Percentiles rank a stretch among this genome's conserved stretches.
Evolutionary conservation across 148 eudicot species (phyloP).

Genomic region (Silene uniflora): DNA sequence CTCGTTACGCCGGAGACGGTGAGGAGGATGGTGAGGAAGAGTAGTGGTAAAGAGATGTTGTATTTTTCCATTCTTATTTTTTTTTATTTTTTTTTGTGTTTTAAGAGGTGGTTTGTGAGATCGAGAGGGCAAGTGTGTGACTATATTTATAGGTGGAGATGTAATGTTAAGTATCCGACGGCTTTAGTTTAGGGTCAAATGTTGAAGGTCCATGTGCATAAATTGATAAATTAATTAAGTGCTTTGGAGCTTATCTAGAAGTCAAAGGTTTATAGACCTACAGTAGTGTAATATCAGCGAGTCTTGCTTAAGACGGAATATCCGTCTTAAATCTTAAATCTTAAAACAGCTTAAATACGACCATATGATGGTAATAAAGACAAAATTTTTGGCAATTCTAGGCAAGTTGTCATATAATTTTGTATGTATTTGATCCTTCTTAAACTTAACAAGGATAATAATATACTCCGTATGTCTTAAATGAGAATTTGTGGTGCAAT

Average conservation of each 20-base stretch:
- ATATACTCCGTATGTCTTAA: too few species aligned
- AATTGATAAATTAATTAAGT: conserved; percentile 31
- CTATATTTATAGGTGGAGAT: conserved; percentile 19
- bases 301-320: too few species aligned
- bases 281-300: neutral
- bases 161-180: conserved; percentile 21
- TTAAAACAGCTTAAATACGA: too few species aligned
- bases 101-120: neutral
- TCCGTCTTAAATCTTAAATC: too few species aligned
- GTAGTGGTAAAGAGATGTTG: conserved; percentile 21
- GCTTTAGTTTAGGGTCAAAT: conserved; percentile 34
- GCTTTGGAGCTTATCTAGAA: conserved; percentile 23
- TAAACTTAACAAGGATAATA: too few species aligned
- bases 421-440: too few species aligned
- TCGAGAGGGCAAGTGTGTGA: neutral
- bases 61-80: conserved; percentile 47
- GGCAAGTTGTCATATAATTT: too few species aligned
- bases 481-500: too few species aligned
- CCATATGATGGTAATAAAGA: too few species aligned
- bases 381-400: too few species aligned
- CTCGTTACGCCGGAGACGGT: conserved; percentile 1
- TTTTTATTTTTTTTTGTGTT: conserved; percentile 7
- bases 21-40: conserved; percentile 27
- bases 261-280: conserved; percentile 17
- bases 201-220: conserved; percentile 28